Conservation (phyloP, 306 rosid species). For the Dalbergia cultrata region DNA sequence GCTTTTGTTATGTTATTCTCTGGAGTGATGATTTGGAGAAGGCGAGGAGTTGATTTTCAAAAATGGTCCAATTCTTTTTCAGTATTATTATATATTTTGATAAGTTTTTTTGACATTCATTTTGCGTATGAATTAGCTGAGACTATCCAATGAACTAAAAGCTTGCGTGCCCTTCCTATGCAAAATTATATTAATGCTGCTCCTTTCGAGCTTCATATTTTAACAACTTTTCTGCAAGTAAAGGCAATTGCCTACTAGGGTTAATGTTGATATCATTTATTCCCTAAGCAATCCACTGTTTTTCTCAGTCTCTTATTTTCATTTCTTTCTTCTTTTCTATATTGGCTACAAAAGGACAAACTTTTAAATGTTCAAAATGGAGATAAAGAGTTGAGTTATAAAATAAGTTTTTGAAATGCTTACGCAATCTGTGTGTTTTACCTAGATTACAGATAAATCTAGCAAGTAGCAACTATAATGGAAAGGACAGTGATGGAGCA, state of each 20-base stretch:
- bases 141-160: constrained; percentile 17
- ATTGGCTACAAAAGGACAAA: neutral
- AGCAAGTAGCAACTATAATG: neutral
- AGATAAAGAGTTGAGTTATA: neutral
- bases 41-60: constrained; percentile 57
- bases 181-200: neutral
- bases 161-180: constrained; percentile 26
- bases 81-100: constrained; percentile 40
- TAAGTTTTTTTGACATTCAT: constrained; percentile 39
- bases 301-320: neutral
- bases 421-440: neutral
- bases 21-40: constrained; percentile 59
- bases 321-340: no score
- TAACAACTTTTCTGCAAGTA: neutral
- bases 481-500: no score
- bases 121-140: constrained; percentile 39
- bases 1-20: constrained; percentile 61
- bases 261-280: neutral
- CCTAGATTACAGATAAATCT: neutral
- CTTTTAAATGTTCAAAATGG: neutral
- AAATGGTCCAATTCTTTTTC: constrained; percentile 52
- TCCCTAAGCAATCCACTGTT: neutral
- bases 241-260: neutral
- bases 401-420: neutral
- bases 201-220: constrained; percentile 29